phyloP scores from a whole-genome alignment of 768 basidiomycete species.

The Xanthoconium stramineum region DNA sequence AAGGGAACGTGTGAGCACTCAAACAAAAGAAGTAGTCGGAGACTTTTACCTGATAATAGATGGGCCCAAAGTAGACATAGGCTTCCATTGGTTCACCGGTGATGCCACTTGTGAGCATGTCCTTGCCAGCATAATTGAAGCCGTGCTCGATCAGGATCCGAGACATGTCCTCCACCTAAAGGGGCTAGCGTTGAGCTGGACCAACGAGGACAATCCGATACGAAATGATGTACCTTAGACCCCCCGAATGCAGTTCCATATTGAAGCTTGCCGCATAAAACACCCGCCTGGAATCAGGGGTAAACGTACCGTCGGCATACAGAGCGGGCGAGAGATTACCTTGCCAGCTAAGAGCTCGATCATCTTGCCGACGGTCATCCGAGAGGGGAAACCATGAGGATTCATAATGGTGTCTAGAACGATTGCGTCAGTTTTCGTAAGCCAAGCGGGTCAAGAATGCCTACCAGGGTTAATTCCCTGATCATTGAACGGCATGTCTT shows the following conservation, averaged over 20 bases:
- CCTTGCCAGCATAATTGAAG: slow-evolving; percentile 98
- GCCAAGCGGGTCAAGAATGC: slow-evolving; percentile 14
- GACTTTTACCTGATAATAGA: slow-evolving; percentile 84
- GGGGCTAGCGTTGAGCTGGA: slow-evolving; percentile 6
- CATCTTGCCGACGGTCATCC: slow-evolving; percentile 99
- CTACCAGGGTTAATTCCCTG: slow-evolving; percentile 90
- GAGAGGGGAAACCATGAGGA: slow-evolving; percentile 98
- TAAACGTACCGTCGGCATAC: slow-evolving; percentile 3
- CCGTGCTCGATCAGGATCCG: slow-evolving; percentile 92
- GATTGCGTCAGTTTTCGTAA: slow-evolving; percentile 11
- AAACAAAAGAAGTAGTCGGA: slow-evolving; percentile 2
- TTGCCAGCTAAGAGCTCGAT: slow-evolving; percentile 96
- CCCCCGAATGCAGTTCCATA: slow-evolving; percentile 98
- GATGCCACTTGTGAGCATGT: slow-evolving; percentile 97
- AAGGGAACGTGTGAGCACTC: background rate
- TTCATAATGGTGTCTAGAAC: slow-evolving; percentile 97
- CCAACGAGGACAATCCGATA: background rate
- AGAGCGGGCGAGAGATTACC: slow-evolving; percentile 36
- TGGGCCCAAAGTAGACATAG: slow-evolving; percentile 98
- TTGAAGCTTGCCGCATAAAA: slow-evolving; percentile 82
- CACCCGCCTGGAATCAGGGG: slow-evolving; percentile 65
- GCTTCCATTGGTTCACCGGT: slow-evolving; percentile 96
- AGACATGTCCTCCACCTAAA: slow-evolving; percentile 95
- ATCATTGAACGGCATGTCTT: slow-evolving; percentile 99
- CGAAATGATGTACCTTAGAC: slow-evolving; percentile 63